Conservation (phyloP, 176 grass and related monocot species). For the Pontederia crassipes region DNA sequence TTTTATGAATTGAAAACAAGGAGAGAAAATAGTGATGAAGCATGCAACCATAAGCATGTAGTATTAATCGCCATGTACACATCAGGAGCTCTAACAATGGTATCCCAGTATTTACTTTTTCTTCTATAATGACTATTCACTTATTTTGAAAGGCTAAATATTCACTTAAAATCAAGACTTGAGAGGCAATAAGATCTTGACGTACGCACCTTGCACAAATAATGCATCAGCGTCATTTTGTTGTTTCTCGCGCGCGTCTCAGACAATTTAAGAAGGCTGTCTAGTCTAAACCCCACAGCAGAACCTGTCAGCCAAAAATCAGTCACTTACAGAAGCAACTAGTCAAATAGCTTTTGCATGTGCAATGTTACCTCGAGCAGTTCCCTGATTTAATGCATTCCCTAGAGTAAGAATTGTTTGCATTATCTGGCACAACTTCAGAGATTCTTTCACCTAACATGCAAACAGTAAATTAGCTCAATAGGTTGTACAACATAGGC, state of each 20-base stretch:
- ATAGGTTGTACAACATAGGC: constrained; percentile 7
- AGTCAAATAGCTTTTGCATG: constrained; percentile 7
- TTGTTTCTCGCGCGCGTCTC: constrained; percentile 95
- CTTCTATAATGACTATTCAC: not conserved
- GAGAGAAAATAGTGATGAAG: no score
- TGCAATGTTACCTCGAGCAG: constrained; percentile 44
- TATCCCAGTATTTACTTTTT: no score
- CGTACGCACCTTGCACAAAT: constrained; percentile 84
- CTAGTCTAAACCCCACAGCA: constrained; percentile 95
- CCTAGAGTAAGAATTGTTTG: constrained; percentile 96
- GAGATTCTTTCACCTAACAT: constrained; percentile 31
- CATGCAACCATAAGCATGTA: no score
- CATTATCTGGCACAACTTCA: constrained; percentile 89
- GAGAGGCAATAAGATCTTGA: not conserved
- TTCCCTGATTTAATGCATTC: constrained; percentile 94
- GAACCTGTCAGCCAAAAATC: constrained; percentile 40
- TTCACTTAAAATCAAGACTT: not conserved
- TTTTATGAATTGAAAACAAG: no score
- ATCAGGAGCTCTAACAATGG: no score
- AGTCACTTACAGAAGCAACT: constrained; percentile 5
- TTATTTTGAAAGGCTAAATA: not conserved
- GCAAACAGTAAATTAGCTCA: constrained; percentile 24
- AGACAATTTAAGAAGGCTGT: constrained; percentile 91
- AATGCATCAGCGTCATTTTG: constrained; percentile 99
- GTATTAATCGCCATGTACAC: no score